A percentile compares a stretch with the other conserved stretches of the same genome.
These are phyloP conservation scores for Flammula alnicola DNA, from an alignment of 1,284 basidiomycete species.

Conservation along the genomic window DNA sequence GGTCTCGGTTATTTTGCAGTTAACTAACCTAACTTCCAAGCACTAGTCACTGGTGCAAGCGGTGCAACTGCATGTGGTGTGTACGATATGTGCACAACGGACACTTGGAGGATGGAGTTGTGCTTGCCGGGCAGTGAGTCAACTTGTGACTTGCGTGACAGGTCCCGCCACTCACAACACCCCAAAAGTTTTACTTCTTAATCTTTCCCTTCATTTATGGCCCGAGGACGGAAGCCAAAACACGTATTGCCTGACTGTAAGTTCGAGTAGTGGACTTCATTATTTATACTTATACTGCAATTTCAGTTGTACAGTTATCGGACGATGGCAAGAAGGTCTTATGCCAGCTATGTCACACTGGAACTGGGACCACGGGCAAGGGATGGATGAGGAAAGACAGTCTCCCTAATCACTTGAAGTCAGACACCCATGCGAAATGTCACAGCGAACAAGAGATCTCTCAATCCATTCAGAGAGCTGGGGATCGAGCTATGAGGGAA, in stretches of 20 bases:
- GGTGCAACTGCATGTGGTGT: too few relatives aligned
- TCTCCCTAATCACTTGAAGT: conserved; percentile 8
- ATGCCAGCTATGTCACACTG: conserved; percentile 17
- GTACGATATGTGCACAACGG: too few relatives aligned
- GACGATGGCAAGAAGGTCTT: conserved; percentile 18
- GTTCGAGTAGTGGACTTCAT: not conserved
- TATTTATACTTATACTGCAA: not conserved
- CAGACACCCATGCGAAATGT: conserved; percentile 7
- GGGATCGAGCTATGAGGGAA: conserved; percentile 13
- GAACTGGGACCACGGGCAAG: conserved; percentile 11
- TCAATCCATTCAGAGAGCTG: not conserved
- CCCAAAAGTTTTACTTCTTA: too few relatives aligned
- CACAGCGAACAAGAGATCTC: not conserved
- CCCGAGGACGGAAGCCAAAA: not conserved
- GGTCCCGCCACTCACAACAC: too few relatives aligned
- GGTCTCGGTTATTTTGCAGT: too few relatives aligned
- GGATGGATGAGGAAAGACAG: conserved; percentile 17
- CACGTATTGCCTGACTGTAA: not conserved
- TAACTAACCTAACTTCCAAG: too few relatives aligned
- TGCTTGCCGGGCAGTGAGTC: too few relatives aligned
- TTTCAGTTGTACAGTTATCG: conserved; percentile 19
- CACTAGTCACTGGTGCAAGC: too few relatives aligned
- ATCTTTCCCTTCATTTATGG: too few relatives aligned
- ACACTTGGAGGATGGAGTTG: too few relatives aligned
- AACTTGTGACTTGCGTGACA: too few relatives aligned